These are phyloP conservation scores for Falciphora oryzae DNA, from an alignment of 2,329 filamentous ascomycete species.

Conservation along the genomic window DNA sequence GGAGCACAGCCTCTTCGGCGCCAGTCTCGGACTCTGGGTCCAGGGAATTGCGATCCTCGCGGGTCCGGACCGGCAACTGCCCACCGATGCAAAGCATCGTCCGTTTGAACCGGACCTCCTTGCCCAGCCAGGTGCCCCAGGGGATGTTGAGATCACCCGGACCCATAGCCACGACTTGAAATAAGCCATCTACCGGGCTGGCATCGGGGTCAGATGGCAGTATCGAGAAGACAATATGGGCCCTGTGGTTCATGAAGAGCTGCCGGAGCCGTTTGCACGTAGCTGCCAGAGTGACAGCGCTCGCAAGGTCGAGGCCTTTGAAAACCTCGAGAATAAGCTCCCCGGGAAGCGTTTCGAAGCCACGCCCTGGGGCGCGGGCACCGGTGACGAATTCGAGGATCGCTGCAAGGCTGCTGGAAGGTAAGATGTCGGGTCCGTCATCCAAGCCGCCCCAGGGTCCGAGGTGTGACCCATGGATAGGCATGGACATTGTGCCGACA, in stretches of 20 bases:
- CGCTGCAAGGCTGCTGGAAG: background rate
- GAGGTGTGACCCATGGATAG: background rate
- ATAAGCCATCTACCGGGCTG: slow-evolving; percentile 38
- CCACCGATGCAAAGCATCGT: slow-evolving; percentile 16
- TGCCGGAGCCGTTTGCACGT: slow-evolving; percentile 31
- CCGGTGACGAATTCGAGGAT: background rate
- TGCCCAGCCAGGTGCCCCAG: slow-evolving; percentile 31
- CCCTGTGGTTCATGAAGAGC: slow-evolving; percentile 36
- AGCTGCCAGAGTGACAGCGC: slow-evolving; percentile 33
- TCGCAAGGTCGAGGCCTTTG: slow-evolving; percentile 35
- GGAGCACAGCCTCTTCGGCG: slow-evolving; percentile 6
- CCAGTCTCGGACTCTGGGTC: background rate
- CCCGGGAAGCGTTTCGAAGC: slow-evolving; percentile 24
- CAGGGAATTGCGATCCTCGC: background rate
- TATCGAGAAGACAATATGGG: slow-evolving; percentile 36
- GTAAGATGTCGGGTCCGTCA: background rate
- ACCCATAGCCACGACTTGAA: slow-evolving; percentile 40
- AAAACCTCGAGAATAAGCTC: slow-evolving; percentile 46
- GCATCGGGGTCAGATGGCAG: slow-evolving; percentile 31
- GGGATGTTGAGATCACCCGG: slow-evolving; percentile 27
- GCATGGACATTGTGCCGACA: background rate
- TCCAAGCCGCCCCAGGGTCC: background rate
- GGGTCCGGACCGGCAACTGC: slow-evolving; percentile 2
- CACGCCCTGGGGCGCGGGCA: background rate
- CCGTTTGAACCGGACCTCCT: slow-evolving; percentile 32